phyloP scores from a whole-genome alignment of 441 rosid genomes.

The Breynia disticha region DNA sequence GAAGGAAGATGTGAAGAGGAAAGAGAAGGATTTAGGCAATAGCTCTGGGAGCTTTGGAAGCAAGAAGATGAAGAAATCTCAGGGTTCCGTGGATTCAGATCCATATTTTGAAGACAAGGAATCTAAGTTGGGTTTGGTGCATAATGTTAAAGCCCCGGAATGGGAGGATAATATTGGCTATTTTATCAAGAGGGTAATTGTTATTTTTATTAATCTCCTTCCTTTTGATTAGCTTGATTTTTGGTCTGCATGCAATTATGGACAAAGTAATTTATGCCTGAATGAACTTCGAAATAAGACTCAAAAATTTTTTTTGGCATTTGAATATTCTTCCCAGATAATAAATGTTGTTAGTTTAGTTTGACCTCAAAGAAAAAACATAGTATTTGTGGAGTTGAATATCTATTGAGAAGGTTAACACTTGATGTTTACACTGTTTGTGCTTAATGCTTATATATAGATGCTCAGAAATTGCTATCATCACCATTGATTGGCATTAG shows the following conservation, averaged over 20 bases:
- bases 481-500: no score
- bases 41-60: slow-evolving; percentile 66
- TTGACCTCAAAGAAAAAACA: no score
- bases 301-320: no score
- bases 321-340: no score
- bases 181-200: slow-evolving; percentile 83
- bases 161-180: slow-evolving; percentile 69
- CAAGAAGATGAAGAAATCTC: slow-evolving; percentile 58
- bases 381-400: no score
- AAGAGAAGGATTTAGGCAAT: slow-evolving; percentile 46
- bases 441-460: no score
- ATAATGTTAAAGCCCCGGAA: slow-evolving; percentile 27
- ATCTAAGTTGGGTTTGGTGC: slow-evolving; percentile 1
- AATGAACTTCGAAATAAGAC: no score
- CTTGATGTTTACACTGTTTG: no score
- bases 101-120: slow-evolving; percentile 38
- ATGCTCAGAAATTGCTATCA: no score
- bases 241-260: neutral
- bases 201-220: neutral
- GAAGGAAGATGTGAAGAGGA: slow-evolving; percentile 63
- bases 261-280: no score
- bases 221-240: neutral
- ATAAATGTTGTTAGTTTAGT: no score
- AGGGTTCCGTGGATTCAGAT: slow-evolving; percentile 35
- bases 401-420: no score